Evolutionary conservation across 495 filamentous ascomycete species (phyloP).

Genomic region (Oidiodendron maius): DNA sequence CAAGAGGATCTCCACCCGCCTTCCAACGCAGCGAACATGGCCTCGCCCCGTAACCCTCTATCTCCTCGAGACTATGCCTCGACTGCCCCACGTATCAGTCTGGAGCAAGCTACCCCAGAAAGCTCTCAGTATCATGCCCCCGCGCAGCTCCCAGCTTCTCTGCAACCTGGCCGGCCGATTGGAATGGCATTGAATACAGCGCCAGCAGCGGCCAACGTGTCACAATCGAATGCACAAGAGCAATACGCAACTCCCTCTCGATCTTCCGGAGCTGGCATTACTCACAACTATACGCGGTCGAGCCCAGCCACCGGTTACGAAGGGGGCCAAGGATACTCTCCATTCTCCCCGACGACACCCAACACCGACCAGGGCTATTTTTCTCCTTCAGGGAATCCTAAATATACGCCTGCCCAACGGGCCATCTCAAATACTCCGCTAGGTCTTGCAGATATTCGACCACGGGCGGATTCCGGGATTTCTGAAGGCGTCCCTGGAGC

Average conservation of each 20-base stretch:
- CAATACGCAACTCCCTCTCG: slow-evolving; percentile 64
- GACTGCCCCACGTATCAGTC: slow-evolving; percentile 19
- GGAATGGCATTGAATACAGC: slow-evolving; percentile 67
- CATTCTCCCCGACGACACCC: slow-evolving; percentile 59
- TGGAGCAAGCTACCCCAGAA: slow-evolving; percentile 26
- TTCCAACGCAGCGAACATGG: slow-evolving; percentile 35
- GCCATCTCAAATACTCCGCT: slow-evolving; percentile 78
- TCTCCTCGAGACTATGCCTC: slow-evolving; percentile 50
- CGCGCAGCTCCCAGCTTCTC: slow-evolving; percentile 44
- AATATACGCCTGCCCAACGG: slow-evolving; percentile 66
- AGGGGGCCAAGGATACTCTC: slow-evolving; percentile 62
- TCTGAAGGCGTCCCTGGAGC: slow-evolving; percentile 56
- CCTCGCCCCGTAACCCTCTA: slow-evolving; percentile 34
- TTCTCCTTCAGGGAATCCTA: slow-evolving; percentile 58
- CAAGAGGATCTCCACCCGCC: slow-evolving; percentile 78
- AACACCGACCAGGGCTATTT: slow-evolving; percentile 55
- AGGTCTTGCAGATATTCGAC: slow-evolving; percentile 84
- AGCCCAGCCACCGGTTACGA: slow-evolving; percentile 73
- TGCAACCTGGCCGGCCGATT: slow-evolving; percentile 49
- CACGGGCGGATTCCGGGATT: slow-evolving; percentile 67
- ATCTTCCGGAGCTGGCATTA: slow-evolving; percentile 51
- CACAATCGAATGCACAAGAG: slow-evolving; percentile 49
- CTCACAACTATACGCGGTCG: slow-evolving; percentile 74
- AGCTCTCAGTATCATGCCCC: slow-evolving; percentile 46
- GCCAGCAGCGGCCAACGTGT: slow-evolving; percentile 61